Evolutionary conservation across 2,329 filamentous ascomycete species (phyloP).

Genomic region (Hymenoscyphus occultus): DNA sequence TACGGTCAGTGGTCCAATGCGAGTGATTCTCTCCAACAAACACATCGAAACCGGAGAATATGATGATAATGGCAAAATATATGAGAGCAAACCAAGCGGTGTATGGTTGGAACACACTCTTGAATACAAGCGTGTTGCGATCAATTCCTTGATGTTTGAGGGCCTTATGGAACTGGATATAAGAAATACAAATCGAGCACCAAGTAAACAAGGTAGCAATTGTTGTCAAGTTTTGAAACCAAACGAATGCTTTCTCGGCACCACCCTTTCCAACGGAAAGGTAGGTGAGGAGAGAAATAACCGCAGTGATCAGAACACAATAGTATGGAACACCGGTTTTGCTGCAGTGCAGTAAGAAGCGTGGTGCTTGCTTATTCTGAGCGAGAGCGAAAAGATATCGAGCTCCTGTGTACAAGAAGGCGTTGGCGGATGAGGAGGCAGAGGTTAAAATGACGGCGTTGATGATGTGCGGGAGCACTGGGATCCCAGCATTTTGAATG

Average conservation of each 20-base stretch:
- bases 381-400: constrained; percentile 41
- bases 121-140: constrained; percentile 67
- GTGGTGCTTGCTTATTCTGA: constrained; percentile 63
- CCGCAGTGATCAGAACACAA: constrained; percentile 63
- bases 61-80: constrained; percentile 66
- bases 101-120: constrained; percentile 67
- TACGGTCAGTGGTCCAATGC: constrained; percentile 61
- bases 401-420: constrained; percentile 25
- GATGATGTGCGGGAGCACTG: constrained; percentile 66
- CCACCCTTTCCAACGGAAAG: constrained; percentile 61
- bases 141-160: constrained; percentile 66
- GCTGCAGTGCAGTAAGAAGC: constrained; percentile 57
- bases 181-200: constrained; percentile 65
- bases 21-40: constrained; percentile 58
- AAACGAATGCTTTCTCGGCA: constrained; percentile 38
- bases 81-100: constrained; percentile 62
- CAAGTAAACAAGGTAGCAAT: constrained; percentile 75
- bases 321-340: constrained; percentile 64
- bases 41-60: constrained; percentile 73
- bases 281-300: constrained; percentile 69
- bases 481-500: constrained; percentile 63
- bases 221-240: constrained; percentile 57
- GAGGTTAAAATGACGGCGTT: constrained; percentile 74
- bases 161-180: constrained; percentile 69
- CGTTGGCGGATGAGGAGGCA: constrained; percentile 59